Evolutionary conservation across 176 grass and related monocot species (phyloP).

Genomic region (Ensete ventricosum): DNA sequence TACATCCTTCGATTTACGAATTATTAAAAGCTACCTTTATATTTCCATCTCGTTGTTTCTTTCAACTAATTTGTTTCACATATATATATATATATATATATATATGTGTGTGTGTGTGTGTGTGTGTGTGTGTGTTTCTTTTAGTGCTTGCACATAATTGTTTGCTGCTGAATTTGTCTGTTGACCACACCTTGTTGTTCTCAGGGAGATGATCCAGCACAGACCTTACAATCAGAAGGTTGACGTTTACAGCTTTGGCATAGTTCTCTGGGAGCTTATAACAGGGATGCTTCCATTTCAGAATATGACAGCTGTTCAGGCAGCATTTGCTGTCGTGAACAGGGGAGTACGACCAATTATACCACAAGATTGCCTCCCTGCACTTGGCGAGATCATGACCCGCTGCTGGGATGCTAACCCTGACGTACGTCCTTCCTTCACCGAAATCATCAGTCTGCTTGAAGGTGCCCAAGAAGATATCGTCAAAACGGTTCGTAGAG

Average conservation of each 20-base stretch:
- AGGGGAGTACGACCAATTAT: constrained; percentile 8
- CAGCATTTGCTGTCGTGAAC: constrained; percentile 16
- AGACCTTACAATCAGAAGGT: constrained; percentile 15
- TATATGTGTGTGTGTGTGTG: too few relatives aligned
- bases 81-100: background rate
- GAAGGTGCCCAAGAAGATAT: constrained; percentile 5
- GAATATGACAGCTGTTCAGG: constrained; percentile 19
- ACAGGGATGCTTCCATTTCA: constrained; percentile 14
- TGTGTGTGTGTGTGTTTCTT: background rate
- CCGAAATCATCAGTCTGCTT: constrained; percentile 1
- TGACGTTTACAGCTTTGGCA: constrained; percentile 13
- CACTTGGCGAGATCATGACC: constrained; percentile 14
- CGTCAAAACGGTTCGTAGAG: constrained; percentile 5
- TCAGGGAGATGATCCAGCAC: constrained; percentile 10
- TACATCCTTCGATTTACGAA: background rate
- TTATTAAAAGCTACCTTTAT: background rate
- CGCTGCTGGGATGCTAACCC: constrained; percentile 18
- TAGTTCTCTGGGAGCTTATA: constrained; percentile 20
- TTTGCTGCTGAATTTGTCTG: background rate
- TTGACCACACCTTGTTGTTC: background rate
- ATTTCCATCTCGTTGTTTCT: background rate
- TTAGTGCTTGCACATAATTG: background rate
- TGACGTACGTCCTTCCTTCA: constrained; percentile 9
- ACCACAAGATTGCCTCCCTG: constrained; percentile 17
- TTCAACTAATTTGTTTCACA: background rate